Evolutionary conservation across 768 basidiomycete genomes (phyloP).

Genomic region (Lactarius quietus): DNA sequence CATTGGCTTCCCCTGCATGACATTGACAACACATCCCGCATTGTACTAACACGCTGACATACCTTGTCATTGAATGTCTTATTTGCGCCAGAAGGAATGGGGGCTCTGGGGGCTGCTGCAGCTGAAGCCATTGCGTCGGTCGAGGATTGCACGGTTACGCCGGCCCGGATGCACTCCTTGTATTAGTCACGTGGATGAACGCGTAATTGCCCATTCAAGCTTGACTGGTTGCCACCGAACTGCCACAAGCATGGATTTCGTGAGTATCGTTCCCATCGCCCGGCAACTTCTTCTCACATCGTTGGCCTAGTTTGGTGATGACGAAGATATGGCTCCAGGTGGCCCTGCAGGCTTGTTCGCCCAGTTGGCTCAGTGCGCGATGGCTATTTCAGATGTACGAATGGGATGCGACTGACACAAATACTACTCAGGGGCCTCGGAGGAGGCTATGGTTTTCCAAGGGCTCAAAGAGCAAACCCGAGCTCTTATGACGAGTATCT

Average conservation of each 20-base stretch:
- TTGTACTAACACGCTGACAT: conserved; percentile 11
- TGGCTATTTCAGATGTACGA: conserved; percentile 23
- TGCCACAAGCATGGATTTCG: conserved; percentile 18
- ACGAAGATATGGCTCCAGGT: conserved; percentile 31
- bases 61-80: conserved; percentile 84
- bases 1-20: conserved; percentile 88
- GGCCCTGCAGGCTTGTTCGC: conserved; percentile 61
- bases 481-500: conserved; percentile 88
- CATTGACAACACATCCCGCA: conserved; percentile 28
- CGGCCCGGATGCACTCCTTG: neutral
- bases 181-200: conserved; percentile 16
- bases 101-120: conserved; percentile 25
- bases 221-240: neutral
- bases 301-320: conserved; percentile 19
- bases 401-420: conserved; percentile 13
- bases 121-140: conserved; percentile 29
- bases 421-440: conserved; percentile 46
- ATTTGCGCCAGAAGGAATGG: conserved; percentile 27
- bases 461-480: conserved; percentile 50
- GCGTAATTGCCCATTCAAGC: conserved; percentile 10
- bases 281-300: neutral
- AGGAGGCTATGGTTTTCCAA: conserved; percentile 44
- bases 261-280: neutral
- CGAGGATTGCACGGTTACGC: neutral
- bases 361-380: conserved; percentile 57